A percentile compares a stretch with the other conserved stretches of the same genome.
phyloP scores from a whole-genome alignment of 169 alveolate species.

The Neospora caninum region DNA sequence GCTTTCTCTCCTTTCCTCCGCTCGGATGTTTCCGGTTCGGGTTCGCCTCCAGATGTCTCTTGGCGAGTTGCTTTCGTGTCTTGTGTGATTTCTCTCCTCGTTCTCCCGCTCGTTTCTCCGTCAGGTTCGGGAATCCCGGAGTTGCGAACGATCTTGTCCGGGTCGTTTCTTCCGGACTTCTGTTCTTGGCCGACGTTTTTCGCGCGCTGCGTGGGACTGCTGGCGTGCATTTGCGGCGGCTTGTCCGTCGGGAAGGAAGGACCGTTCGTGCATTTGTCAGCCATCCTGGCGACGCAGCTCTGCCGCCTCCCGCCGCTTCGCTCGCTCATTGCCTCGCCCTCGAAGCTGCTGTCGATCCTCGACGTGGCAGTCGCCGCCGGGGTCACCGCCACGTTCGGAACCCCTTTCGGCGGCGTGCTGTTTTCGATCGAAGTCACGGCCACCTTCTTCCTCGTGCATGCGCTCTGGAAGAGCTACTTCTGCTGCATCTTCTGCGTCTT shows the following conservation, averaged over 20 bases:
- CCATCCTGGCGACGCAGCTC: constrained; percentile 78
- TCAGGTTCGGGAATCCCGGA: constrained; percentile 88
- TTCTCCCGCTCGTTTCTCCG: neutral
- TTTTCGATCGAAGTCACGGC: constrained; percentile 86
- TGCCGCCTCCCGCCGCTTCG: constrained; percentile 70
- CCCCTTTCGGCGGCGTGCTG: constrained; percentile 86
- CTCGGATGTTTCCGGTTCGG: too few species aligned
- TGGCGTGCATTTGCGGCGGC: constrained; percentile 78
- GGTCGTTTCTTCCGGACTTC: constrained; percentile 76
- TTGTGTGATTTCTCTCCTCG: neutral
- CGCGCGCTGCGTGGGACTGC: constrained; percentile 70
- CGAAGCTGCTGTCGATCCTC: constrained; percentile 81
- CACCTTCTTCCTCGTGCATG: constrained; percentile 81
- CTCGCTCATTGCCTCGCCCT: constrained; percentile 71
- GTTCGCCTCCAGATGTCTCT: too few species aligned
- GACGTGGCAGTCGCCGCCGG: constrained; percentile 71
- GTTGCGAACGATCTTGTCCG: constrained; percentile 83
- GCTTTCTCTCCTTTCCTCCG: neutral
- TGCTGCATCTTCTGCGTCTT: constrained; percentile 77
- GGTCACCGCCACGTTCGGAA: constrained; percentile 83
- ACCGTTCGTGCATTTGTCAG: constrained; percentile 84
- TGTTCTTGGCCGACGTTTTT: constrained; percentile 41
- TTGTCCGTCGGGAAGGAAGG: constrained; percentile 84
- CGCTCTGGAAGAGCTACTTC: constrained; percentile 83
- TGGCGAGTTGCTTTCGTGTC: too few species aligned